Conservation (phyloP, 106 monocot genomes). For the Gastrodia elata region DNA sequence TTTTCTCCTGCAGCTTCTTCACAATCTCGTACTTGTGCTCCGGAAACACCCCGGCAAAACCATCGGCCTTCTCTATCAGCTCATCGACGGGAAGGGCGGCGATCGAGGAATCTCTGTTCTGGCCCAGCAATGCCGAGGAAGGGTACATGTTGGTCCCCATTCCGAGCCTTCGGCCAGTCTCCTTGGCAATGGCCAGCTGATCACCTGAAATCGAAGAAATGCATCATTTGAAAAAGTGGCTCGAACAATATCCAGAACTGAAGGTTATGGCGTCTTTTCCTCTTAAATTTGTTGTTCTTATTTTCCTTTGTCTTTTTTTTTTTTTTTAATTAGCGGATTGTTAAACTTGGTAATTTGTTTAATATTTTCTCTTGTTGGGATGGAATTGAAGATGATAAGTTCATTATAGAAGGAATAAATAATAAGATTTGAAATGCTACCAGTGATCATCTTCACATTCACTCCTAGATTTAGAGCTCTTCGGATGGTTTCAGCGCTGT, state of each 20-base stretch:
- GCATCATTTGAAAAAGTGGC: not conserved
- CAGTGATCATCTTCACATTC: conserved; percentile 99
- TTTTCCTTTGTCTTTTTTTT: too few species aligned
- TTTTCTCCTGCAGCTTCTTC: conserved; percentile 92
- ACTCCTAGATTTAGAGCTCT: conserved; percentile 93
- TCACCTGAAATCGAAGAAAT: conserved; percentile 23
- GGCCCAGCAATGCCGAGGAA: conserved; percentile 57
- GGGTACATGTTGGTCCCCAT: conserved; percentile 67
- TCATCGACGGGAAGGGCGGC: conserved; percentile 85
- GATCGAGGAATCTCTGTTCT: conserved; percentile 67
- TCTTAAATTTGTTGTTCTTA: too few species aligned
- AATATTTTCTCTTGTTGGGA: too few species aligned
- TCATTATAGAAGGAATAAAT: too few species aligned
- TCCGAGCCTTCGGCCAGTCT: conserved; percentile 54
- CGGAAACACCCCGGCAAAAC: conserved; percentile 44
- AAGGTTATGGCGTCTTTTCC: too few species aligned
- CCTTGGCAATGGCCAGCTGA: conserved; percentile 59
- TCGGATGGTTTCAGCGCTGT: conserved; percentile 96
- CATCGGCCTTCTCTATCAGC: conserved; percentile 60
- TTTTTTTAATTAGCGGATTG: too few species aligned
- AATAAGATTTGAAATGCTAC: conserved; percentile 18
- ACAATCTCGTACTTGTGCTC: conserved; percentile 99
- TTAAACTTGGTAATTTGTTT: too few species aligned
- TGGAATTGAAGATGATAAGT: too few species aligned
- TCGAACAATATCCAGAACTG: not conserved